These are phyloP conservation scores for Rhipidocladum racemiflorum DNA, from an alignment of 176 grass and related monocot genomes.

Conservation along the genomic window DNA sequence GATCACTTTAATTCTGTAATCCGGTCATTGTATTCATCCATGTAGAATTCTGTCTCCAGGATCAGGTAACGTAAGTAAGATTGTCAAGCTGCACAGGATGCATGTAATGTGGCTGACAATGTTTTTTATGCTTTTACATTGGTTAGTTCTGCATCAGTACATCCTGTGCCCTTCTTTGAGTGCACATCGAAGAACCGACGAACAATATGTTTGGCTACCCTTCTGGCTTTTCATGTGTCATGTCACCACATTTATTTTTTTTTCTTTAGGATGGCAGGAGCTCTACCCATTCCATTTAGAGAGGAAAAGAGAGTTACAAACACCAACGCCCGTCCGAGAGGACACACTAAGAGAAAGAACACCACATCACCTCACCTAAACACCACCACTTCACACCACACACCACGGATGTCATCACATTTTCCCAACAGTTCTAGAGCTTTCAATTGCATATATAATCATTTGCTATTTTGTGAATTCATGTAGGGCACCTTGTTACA, in stretches of 20 bases:
- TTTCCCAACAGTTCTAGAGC: background rate
- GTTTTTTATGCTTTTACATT: background rate
- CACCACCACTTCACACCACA: too few species aligned
- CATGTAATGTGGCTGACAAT: slow-evolving; percentile 9
- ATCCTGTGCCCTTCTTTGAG: slow-evolving; percentile 7
- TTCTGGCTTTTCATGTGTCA: background rate
- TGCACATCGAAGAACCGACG: background rate
- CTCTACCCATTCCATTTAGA: too few species aligned
- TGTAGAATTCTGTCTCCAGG: background rate
- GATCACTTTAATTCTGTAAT: background rate
- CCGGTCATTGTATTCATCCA: background rate
- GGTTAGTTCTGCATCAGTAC: background rate
- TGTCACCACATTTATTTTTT: background rate
- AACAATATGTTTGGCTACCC: background rate
- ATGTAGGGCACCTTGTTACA: background rate
- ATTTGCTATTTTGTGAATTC: background rate
- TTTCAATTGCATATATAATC: background rate
- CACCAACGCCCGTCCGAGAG: too few species aligned
- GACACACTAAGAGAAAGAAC: too few species aligned
- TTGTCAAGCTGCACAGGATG: background rate
- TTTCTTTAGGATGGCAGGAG: too few species aligned
- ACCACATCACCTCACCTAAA: too few species aligned
- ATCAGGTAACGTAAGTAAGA: background rate
- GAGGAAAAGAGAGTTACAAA: too few species aligned
- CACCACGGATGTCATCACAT: too few species aligned